A percentile compares a stretch with the other conserved stretches of the same genome.
Conservation (phyloP, 2,329 filamentous ascomycete genomes). For the Chalaropsis thielavioides region DNA sequence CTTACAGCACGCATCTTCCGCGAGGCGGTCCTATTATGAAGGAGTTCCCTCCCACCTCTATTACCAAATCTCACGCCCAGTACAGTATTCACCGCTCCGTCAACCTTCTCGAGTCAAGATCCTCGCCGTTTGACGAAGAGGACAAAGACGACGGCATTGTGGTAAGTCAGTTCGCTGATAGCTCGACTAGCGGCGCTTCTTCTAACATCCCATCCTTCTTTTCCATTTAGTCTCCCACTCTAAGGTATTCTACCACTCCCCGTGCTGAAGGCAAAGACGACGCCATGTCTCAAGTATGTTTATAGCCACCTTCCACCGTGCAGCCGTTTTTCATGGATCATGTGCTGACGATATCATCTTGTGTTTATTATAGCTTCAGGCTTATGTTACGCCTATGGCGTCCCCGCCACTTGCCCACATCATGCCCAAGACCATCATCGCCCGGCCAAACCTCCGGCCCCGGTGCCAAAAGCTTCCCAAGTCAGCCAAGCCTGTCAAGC, state of each 20-base stretch:
- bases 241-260: not conserved
- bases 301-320: not conserved
- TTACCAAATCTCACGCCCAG: not conserved
- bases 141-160: not conserved
- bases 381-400: slow-evolving; percentile 15
- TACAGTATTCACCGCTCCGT: not conserved
- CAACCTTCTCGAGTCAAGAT: not conserved
- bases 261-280: not conserved
- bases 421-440: slow-evolving; percentile 1
- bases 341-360: not conserved
- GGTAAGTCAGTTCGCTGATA: not conserved
- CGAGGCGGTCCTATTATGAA: not conserved
- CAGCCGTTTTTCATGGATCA: not conserved
- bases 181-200: not conserved
- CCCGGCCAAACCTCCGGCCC: slow-evolving; percentile 10
- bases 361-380: not conserved
- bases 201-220: not conserved
- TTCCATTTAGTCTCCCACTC: not conserved
- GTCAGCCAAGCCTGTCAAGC: not conserved
- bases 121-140: not conserved
- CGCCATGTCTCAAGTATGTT: not conserved
- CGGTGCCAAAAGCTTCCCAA: slow-evolving; percentile 5
- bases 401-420: slow-evolving; percentile 11
- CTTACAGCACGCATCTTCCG: not conserved
- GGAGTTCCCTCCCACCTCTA: not conserved